Percentiles rank a stretch among this genome's conserved stretches.
These are phyloP conservation scores for Balakata baccata DNA, from an alignment of 345 rosid genomes.

Conservation along the genomic window DNA sequence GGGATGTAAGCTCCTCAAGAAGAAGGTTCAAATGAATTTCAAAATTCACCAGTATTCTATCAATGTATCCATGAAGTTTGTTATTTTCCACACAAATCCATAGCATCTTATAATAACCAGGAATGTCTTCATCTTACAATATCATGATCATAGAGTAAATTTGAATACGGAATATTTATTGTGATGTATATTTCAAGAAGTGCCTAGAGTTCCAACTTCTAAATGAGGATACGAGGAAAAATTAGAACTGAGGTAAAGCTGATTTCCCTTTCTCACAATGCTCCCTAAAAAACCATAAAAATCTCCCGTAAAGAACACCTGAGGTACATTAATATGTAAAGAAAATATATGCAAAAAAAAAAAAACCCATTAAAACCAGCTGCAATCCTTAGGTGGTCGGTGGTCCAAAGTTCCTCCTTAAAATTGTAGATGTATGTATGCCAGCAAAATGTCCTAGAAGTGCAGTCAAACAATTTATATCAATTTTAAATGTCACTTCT, in stretches of 20 bases:
- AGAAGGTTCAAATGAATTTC: conserved; percentile 1
- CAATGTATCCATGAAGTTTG: not conserved
- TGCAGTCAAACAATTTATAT: not conserved
- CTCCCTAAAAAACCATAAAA: not conserved
- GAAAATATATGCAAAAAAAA: not conserved
- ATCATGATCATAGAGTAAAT: not conserved
- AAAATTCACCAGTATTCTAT: not conserved
- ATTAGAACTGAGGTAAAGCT: not conserved
- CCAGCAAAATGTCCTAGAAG: not conserved
- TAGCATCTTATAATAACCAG: not conserved
- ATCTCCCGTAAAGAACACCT: no score
- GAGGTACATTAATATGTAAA: not conserved
- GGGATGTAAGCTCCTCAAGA: no score
- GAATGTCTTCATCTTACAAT: not conserved
- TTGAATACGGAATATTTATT: not conserved
- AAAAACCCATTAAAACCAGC: not conserved
- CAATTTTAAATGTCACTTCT: not conserved
- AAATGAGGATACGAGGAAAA: not conserved
- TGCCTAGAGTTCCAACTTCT: not conserved
- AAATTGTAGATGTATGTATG: not conserved
- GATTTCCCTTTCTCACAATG: not conserved
- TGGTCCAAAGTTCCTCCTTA: not conserved
- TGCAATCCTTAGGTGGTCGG: not conserved
- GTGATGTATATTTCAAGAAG: not conserved
- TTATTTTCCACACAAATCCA: not conserved